A percentile compares a stretch with the other conserved stretches of the same genome.
These are phyloP conservation scores for Diaporthe vaccinii DNA, from an alignment of 2,329 filamentous ascomycete genomes.

Conservation along the genomic window DNA sequence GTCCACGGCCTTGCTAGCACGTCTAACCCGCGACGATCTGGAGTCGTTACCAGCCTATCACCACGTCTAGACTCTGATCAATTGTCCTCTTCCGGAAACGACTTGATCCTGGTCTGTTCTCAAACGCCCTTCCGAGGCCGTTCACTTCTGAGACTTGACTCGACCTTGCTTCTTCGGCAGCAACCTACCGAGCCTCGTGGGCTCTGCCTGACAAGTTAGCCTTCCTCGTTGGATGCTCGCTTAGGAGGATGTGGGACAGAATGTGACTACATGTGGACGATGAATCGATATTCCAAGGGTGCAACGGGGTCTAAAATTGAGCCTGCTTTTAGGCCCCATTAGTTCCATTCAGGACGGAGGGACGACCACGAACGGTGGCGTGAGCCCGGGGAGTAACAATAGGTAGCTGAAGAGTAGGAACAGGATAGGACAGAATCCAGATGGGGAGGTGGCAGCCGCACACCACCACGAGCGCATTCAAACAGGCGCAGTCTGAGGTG, in stretches of 20 bases:
- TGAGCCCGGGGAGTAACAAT: neutral
- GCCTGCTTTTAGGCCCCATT: slow-evolving; percentile 8
- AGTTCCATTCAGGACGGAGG: neutral
- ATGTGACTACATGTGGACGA: neutral
- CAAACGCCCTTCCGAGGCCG: slow-evolving; percentile 38
- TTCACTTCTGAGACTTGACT: slow-evolving; percentile 32
- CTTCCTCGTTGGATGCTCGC: neutral
- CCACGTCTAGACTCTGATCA: slow-evolving; percentile 23
- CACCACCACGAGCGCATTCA: slow-evolving; percentile 24
- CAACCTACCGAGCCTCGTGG: slow-evolving; percentile 28
- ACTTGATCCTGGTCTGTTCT: slow-evolving; percentile 34
- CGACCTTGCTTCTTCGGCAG: slow-evolving; percentile 24
- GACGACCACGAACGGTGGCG: neutral
- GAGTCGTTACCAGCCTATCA: slow-evolving; percentile 39
- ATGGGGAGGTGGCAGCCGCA: slow-evolving; percentile 25
- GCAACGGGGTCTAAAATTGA: slow-evolving; percentile 17
- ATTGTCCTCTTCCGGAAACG: slow-evolving; percentile 25
- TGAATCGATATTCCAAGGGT: neutral
- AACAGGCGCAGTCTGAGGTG: slow-evolving; percentile 30
- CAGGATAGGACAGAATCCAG: slow-evolving; percentile 1
- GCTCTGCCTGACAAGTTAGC: neutral
- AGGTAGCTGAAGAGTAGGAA: neutral
- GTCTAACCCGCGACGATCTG: slow-evolving; percentile 28
- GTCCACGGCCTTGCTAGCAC: slow-evolving; percentile 20
- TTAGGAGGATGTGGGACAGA: neutral